Evolutionary conservation across 179 eudicot species (phyloP).

Genomic region (Corrigiola litoralis): DNA sequence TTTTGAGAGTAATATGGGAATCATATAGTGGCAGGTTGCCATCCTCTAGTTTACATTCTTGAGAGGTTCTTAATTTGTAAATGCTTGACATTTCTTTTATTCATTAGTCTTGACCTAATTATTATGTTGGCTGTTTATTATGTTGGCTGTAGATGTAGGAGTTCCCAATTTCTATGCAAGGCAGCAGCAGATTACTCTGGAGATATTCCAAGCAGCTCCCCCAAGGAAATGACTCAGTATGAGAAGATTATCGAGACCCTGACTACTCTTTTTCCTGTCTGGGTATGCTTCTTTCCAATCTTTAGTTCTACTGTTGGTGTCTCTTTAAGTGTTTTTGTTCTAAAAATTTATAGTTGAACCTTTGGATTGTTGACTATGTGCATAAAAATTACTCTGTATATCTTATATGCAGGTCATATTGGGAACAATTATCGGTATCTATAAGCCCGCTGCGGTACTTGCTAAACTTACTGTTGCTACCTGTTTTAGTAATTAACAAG

Average conservation of each 20-base stretch:
- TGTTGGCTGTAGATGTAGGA: slow-evolving; percentile 36
- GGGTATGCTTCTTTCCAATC: slow-evolving; percentile 53
- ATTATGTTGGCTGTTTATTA: not conserved
- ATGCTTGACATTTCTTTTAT: not conserved
- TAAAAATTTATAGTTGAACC: not conserved
- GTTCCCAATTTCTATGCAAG: slow-evolving; percentile 54
- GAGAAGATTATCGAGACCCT: slow-evolving; percentile 84
- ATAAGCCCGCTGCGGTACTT: slow-evolving; percentile 78
- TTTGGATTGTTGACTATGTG: slow-evolving; percentile 6
- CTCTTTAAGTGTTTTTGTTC: not conserved
- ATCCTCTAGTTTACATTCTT: not conserved
- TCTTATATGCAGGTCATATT: slow-evolving; percentile 60
- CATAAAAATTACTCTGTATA: slow-evolving; percentile 7
- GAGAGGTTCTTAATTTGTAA: not conserved
- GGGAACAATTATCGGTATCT: slow-evolving; percentile 90
- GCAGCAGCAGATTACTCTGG: slow-evolving; percentile 80
- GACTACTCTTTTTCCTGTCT: slow-evolving; percentile 94
- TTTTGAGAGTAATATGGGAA: not conserved
- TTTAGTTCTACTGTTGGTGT: not conserved
- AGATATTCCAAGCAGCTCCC: slow-evolving; percentile 48
- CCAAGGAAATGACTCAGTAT: slow-evolving; percentile 59
- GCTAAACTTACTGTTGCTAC: slow-evolving; percentile 1
- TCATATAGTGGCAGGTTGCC: not conserved
- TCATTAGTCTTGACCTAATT: too few relatives aligned
- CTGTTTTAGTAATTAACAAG: not conserved